These are phyloP conservation scores for Amphicarpaea edgeworthii DNA, from an alignment of 306 rosid species.

Conservation along the genomic window DNA sequence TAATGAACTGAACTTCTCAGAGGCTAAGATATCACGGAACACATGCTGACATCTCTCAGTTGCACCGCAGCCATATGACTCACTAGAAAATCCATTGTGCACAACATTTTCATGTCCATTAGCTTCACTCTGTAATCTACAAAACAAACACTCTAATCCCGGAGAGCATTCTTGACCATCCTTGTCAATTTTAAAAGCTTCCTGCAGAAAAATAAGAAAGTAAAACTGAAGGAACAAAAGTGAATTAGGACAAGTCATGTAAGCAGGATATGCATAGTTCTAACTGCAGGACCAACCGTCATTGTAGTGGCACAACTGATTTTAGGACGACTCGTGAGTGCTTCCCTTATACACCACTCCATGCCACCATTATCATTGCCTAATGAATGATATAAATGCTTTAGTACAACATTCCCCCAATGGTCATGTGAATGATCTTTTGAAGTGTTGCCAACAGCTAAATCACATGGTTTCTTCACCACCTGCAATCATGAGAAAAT, in stretches of 20 bases:
- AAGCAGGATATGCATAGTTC: conserved; percentile 39
- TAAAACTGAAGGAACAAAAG: conserved; percentile 17
- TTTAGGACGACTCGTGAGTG: conserved; percentile 46
- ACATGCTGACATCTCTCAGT: conserved; percentile 68
- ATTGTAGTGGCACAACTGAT: conserved; percentile 44
- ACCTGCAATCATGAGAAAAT: conserved; percentile 54
- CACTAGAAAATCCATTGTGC: conserved; percentile 60
- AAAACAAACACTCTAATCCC: conserved; percentile 44
- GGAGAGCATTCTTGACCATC: conserved; percentile 52
- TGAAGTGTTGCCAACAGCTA: conserved; percentile 50
- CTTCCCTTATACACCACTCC: conserved; percentile 61
- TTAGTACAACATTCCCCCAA: conserved; percentile 67
- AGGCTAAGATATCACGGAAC: conserved; percentile 61
- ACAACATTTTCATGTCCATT: conserved; percentile 52
- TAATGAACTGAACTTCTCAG: conserved; percentile 75
- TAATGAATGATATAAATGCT: conserved; percentile 64
- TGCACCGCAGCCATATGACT: conserved; percentile 45
- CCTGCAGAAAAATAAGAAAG: conserved; percentile 56
- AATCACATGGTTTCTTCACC: conserved; percentile 49
- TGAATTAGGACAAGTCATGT: conserved; percentile 29
- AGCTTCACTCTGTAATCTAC: conserved; percentile 56
- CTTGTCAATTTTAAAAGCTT: conserved; percentile 52
- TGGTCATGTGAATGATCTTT: conserved; percentile 54
- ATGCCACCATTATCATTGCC: conserved; percentile 64
- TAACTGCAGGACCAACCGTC: conserved; percentile 58